Evolutionary conservation across 352 stramenopile species (phyloP), one percentile per base, ranked within the genome.

Genomic region (Ophiocytium majus): DNA sequence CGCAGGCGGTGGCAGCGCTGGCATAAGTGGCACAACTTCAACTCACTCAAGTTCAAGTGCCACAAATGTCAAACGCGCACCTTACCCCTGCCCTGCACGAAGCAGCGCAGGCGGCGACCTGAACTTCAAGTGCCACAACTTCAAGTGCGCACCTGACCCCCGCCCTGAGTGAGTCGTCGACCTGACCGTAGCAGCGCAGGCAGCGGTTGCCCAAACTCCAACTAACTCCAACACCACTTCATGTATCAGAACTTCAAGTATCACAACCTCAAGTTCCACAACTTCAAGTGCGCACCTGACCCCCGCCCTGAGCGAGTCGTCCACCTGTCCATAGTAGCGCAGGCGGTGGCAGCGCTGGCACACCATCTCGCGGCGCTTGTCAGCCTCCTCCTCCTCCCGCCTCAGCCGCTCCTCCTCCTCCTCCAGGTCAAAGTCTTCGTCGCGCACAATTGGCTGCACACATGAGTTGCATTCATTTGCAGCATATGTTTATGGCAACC

Each of bases 261-360:
- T 66, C 17, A n/a, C n/a, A 66, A 17, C n/a, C 17, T 66, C 17
- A 17, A 23, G 57, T 66, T n/a, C n/a, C n/a, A n/a, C n/a, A n/a
- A n/a, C n/a, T n/a, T n/a, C 14, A 71, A 79, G 74, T 71, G 74
- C 79, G 10, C 71, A 76, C 79, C 79, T 83, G 50, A 83, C 35
- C 1, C 95, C 93, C 57, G 92, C 89, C 36, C 93, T 92, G 34
- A 97, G 89, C 89, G 92, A 92, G 86, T 93, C 90, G n/a, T 96
- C 91, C 17, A 94, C 92, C 85, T 94, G 91, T 85, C 95, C 93
- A 90, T 96, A 97, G 88, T 95, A 78, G 76, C 76, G 66, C 32
- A 90, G 81, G 79, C 80, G 85, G 82, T 87, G 80, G 75, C 86
- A 90, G 74, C 86, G 66, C 79, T 89, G 83, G 79, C 86, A 90